Conservation (phyloP, 208 protist species). For the Acanthamoeba royreba region DNA sequence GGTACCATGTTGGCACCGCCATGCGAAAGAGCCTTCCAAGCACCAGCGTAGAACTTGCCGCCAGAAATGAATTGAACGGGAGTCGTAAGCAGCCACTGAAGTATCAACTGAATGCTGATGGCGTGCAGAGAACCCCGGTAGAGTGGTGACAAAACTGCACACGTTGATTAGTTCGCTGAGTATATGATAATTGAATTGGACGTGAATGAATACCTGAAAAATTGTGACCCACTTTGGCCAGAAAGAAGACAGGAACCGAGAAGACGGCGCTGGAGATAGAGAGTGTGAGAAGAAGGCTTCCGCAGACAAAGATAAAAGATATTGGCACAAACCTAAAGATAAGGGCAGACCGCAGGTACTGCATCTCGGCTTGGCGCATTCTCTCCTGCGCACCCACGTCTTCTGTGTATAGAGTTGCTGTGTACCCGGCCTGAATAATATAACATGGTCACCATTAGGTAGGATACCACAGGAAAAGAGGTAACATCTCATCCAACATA, state of each 20-base stretch:
- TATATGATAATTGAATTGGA: background rate
- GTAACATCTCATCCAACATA: background rate
- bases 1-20: background rate
- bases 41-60: background rate
- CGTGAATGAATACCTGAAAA: background rate
- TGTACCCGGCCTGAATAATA: background rate
- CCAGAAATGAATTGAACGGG: constrained; percentile 53
- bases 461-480: background rate
- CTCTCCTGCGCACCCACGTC: background rate
- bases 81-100: constrained; percentile 55
- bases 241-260: background rate
- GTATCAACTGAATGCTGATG: background rate
- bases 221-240: background rate
- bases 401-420: background rate
- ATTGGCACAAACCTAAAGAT: too few species aligned
- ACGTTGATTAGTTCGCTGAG: background rate
- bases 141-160: background rate
- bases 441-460: background rate
- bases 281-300: too few species aligned
- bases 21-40: background rate
- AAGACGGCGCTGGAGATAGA: background rate
- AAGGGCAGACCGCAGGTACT: background rate
- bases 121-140: background rate
- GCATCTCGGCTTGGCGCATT: background rate
- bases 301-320: too few species aligned